phyloP scores from a whole-genome alignment of 2,329 filamentous ascomycete genomes.

The Furcasterigmium sp. region DNA sequence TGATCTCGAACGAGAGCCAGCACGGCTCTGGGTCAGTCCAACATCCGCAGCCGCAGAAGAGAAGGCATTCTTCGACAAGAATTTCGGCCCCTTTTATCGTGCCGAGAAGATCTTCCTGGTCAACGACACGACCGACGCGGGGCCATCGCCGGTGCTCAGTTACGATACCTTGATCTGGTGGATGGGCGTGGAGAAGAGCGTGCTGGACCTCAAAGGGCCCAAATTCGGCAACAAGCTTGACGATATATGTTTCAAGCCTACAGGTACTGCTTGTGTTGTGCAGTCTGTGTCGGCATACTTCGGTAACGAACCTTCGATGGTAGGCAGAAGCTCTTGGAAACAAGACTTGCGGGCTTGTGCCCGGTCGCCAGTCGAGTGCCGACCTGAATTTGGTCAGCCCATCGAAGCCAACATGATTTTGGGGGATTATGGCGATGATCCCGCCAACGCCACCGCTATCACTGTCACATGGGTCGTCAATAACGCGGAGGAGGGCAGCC shows the following conservation, averaged over 20 bases:
- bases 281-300: slow-evolving; percentile 93
- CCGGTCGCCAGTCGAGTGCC: slow-evolving; percentile 74
- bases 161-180: slow-evolving; percentile 91
- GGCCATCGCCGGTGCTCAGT: slow-evolving; percentile 71
- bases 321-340: slow-evolving; percentile 65
- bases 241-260: slow-evolving; percentile 92
- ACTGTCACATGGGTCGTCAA: slow-evolving; percentile 93
- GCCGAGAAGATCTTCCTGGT: slow-evolving; percentile 91
- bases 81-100: slow-evolving; percentile 94
- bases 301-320: slow-evolving; percentile 56
- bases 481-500: slow-evolving; percentile 72
- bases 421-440: slow-evolving; percentile 68
- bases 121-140: slow-evolving; percentile 67
- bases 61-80: slow-evolving; percentile 87
- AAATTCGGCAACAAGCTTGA: slow-evolving; percentile 65
- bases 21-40: slow-evolving; percentile 93
- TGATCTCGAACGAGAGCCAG: slow-evolving; percentile 84
- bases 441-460: slow-evolving; percentile 71
- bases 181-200: slow-evolving; percentile 80
- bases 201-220: slow-evolving; percentile 66
- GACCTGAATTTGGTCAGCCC: slow-evolving; percentile 85
- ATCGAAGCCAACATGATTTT: slow-evolving; percentile 81
- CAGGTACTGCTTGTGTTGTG: slow-evolving; percentile 81
- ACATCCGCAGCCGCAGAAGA: slow-evolving; percentile 85
- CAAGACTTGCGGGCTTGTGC: slow-evolving; percentile 68